phyloP scores from a whole-genome alignment of 2,329 filamentous ascomycete species.

The Teratosphaeria viscida region DNA sequence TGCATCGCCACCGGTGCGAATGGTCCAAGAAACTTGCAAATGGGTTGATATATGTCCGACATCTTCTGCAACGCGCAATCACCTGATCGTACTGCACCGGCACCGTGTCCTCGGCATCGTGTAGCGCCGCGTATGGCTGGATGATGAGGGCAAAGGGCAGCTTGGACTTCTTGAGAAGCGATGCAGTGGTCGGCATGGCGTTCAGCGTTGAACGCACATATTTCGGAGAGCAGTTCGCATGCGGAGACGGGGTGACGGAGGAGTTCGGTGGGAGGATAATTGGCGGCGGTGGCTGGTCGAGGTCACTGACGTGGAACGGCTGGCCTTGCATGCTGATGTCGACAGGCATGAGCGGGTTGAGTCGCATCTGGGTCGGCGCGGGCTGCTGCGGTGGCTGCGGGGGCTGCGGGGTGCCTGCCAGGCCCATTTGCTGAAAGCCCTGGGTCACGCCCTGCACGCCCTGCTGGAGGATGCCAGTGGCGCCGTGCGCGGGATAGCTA shows the following conservation, averaged over 20 bases:
- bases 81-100: constrained; percentile 94
- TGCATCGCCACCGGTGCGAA: constrained; percentile 95
- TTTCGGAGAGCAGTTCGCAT: constrained; percentile 84
- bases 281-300: constrained; percentile 82
- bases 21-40: constrained; percentile 95
- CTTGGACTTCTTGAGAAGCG: constrained; percentile 90
- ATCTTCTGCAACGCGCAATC: constrained; percentile 91
- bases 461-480: constrained; percentile 23
- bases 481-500: constrained; percentile 51
- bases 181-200: constrained; percentile 83
- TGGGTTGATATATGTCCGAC: constrained; percentile 94
- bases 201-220: constrained; percentile 94
- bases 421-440: constrained; percentile 70
- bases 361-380: constrained; percentile 30
- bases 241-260: constrained; percentile 80
- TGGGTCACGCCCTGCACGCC: constrained; percentile 58
- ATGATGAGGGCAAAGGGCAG: constrained; percentile 92
- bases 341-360: constrained; percentile 87
- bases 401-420: constrained; percentile 41
- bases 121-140: constrained; percentile 85
- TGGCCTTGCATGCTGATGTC: constrained; percentile 68
- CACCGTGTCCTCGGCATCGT: constrained; percentile 83
- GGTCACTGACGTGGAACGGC: constrained; percentile 85
- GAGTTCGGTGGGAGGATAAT: constrained; percentile 87
- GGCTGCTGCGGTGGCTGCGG: constrained; percentile 28